These are phyloP conservation scores for Mycena leptocephala DNA, from an alignment of 768 basidiomycete species.

Conservation along the genomic window DNA sequence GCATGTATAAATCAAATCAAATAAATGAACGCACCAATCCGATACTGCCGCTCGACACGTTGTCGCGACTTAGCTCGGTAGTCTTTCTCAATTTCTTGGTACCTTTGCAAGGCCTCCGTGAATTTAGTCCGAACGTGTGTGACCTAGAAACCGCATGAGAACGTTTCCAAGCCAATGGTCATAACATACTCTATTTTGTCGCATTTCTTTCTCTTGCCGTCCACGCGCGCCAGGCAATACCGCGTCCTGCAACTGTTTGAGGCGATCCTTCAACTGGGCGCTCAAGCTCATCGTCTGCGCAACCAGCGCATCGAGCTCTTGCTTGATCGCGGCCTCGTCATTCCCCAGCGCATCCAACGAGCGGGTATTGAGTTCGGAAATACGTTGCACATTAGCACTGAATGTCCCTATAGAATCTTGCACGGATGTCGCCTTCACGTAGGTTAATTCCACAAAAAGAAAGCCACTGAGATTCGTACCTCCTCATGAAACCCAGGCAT, in stretches of 20 bases:
- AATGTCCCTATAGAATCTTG: slow-evolving; percentile 59
- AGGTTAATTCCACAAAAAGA: neutral
- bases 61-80: slow-evolving; percentile 76
- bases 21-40: slow-evolving; percentile 70
- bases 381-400: slow-evolving; percentile 55
- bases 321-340: slow-evolving; percentile 31
- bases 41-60: slow-evolving; percentile 82
- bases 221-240: slow-evolving; percentile 35
- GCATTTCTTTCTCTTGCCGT: slow-evolving; percentile 54
- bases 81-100: slow-evolving; percentile 84
- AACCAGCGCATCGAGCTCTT: slow-evolving; percentile 71
- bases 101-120: slow-evolving; percentile 82
- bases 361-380: slow-evolving; percentile 56
- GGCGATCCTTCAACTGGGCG: slow-evolving; percentile 70
- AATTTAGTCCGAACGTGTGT: slow-evolving; percentile 78
- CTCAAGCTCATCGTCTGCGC: slow-evolving; percentile 74
- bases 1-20: neutral
- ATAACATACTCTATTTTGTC: slow-evolving; percentile 48
- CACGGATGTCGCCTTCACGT: slow-evolving; percentile 56
- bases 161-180: neutral
- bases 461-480: neutral
- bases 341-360: slow-evolving; percentile 55
- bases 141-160: slow-evolving; percentile 56
- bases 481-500: slow-evolving; percentile 26
- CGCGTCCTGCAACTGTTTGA: slow-evolving; percentile 69